Percentiles rank a stretch among this genome's conserved stretches.
phyloP scores from a whole-genome alignment of 306 rosid species.

The Prunus salicina region DNA sequence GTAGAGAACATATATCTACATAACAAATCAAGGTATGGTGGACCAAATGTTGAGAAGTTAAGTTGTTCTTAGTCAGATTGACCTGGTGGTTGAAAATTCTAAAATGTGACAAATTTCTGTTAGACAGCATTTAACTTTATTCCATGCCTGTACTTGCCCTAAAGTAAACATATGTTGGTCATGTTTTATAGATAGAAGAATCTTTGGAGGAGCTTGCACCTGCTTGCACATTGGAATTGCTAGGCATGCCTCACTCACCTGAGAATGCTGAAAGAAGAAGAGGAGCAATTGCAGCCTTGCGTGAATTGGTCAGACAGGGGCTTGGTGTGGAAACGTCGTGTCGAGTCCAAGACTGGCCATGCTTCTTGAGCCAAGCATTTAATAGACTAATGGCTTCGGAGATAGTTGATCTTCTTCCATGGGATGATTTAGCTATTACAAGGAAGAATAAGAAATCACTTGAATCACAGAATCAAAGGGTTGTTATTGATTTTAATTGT shows the following conservation, averaged over 20 bases:
- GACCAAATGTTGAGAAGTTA: not conserved
- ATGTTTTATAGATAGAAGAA: conserved; percentile 77
- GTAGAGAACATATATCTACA: not conserved
- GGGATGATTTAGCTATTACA: conserved; percentile 71
- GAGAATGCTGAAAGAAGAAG: conserved; percentile 75
- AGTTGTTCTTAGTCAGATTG: not conserved
- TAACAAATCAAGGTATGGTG: not conserved
- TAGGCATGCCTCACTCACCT: conserved; percentile 67
- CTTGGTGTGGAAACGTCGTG: conserved; percentile 84
- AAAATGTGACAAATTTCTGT: not conserved
- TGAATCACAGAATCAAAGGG: conserved; percentile 90
- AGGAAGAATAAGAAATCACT: conserved; percentile 92
- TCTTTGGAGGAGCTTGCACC: conserved; percentile 99
- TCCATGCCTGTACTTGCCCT: not conserved
- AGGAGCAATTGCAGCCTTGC: conserved; percentile 91
- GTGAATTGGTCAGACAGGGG: conserved; percentile 93
- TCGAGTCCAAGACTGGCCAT: conserved; percentile 93
- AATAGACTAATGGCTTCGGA: conserved; percentile 70
- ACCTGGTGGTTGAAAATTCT: not conserved
- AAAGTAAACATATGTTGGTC: conserved; percentile 10
- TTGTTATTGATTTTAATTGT: conserved; percentile 75
- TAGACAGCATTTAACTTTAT: not conserved
- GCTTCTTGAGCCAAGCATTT: conserved; percentile 81
- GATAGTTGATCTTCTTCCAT: conserved; percentile 88
- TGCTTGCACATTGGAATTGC: conserved; percentile 86